Conservation (phyloP, 768 basidiomycete species). For the Clitopilus hobsonii region DNA sequence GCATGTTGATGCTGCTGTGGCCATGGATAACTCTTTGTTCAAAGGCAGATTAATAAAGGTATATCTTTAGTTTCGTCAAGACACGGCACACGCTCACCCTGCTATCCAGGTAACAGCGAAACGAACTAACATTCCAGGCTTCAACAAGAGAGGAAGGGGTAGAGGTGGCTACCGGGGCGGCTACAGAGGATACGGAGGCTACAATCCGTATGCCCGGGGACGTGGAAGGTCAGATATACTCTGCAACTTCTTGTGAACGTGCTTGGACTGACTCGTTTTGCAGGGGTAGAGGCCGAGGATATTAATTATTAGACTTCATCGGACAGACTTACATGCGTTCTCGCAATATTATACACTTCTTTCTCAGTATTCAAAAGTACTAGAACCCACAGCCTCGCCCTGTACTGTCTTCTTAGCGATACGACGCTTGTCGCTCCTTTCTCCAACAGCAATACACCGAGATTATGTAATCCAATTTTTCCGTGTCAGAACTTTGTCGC, state of each 20-base stretch:
- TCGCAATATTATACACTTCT: background rate
- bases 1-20: constrained; percentile 84
- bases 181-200: constrained; percentile 44
- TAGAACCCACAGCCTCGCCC: background rate
- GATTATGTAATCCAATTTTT: constrained; percentile 2
- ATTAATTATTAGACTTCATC: background rate
- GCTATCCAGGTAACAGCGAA: constrained; percentile 80
- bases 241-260: background rate
- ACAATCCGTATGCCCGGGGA: constrained; percentile 57
- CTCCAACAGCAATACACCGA: background rate
- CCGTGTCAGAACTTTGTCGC: background rate
- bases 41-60: constrained; percentile 91
- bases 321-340: background rate
- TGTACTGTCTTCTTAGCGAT: background rate
- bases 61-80: background rate
- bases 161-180: constrained; percentile 57
- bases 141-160: constrained; percentile 60
- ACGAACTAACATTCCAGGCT: constrained; percentile 93
- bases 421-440: background rate
- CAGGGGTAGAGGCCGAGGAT: constrained; percentile 1
- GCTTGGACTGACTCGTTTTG: too few species aligned
- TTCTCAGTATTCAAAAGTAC: background rate
- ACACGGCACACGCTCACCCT: background rate
- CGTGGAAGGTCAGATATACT: constrained; percentile 63
- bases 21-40: constrained; percentile 96